Percentiles rank a stretch among this genome's conserved stretches.
Evolutionary conservation across 441 rosid species (phyloP).

Genomic region (Syzygium malaccense): DNA sequence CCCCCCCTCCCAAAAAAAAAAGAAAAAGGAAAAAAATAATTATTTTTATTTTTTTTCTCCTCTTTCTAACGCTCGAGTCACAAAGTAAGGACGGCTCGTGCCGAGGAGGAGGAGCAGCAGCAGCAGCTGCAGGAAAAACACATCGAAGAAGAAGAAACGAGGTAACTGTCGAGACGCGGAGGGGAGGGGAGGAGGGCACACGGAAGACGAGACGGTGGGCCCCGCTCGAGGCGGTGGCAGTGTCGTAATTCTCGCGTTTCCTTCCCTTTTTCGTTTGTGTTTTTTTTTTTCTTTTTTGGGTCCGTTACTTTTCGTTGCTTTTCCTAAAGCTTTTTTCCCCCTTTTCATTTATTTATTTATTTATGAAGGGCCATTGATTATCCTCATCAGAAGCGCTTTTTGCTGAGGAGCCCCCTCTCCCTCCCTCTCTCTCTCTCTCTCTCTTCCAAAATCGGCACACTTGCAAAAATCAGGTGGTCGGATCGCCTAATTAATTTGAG

Average conservation of each 20-base stretch:
- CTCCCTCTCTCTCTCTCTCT: background rate
- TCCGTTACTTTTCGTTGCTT: background rate
- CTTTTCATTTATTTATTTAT: background rate
- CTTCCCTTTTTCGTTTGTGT: rapidly evolving
- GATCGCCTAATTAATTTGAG: background rate
- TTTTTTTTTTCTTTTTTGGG: background rate
- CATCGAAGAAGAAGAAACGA: background rate
- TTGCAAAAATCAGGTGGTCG: background rate
- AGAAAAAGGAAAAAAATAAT: background rate
- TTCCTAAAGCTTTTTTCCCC: background rate
- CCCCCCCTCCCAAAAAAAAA: rapidly evolving
- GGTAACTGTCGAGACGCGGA: background rate
- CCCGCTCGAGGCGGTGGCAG: background rate
- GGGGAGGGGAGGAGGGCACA: background rate
- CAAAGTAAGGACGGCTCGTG: background rate
- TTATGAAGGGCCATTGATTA: background rate
- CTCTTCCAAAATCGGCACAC: background rate
- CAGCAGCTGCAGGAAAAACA: background rate
- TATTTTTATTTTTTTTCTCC: background rate
- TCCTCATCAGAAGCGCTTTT: background rate
- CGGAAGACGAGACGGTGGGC: background rate
- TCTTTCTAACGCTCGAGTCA: background rate
- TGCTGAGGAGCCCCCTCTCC: background rate
- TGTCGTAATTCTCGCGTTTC: background rate
- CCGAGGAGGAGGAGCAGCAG: background rate